phyloP scores from a whole-genome alignment of 2,329 filamentous ascomycete genomes.

The Paramyrothecium sp. region DNA sequence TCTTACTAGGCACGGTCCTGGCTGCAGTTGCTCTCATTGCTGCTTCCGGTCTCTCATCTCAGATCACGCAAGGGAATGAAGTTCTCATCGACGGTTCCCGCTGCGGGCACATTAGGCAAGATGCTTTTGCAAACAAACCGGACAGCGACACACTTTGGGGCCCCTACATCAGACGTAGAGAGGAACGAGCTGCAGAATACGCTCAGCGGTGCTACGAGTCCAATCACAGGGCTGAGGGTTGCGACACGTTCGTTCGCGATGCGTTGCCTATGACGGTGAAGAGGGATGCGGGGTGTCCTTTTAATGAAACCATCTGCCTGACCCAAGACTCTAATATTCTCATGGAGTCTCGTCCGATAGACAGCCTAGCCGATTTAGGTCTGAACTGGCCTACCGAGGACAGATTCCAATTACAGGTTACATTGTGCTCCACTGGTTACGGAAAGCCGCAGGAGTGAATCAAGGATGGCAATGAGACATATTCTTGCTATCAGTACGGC shows the following conservation, averaged over 20 bases:
- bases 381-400: not conserved
- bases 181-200: not conserved
- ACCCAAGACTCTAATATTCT: not conserved
- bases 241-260: not conserved
- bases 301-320: not conserved
- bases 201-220: not conserved
- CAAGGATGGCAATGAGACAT: too few relatives aligned
- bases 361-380: not conserved
- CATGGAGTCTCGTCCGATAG: not conserved
- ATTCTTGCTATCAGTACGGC: too few relatives aligned
- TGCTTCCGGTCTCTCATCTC: not conserved
- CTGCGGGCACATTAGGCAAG: not conserved
- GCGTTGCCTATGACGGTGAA: not conserved
- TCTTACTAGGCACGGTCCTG: not conserved
- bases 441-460: too few relatives aligned
- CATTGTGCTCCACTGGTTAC: not conserved
- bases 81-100: not conserved
- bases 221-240: not conserved
- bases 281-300: not conserved
- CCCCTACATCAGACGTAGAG: not conserved
- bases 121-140: too few relatives aligned
- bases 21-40: not conserved
- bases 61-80: not conserved
- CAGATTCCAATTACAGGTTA: not conserved
- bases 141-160: too few relatives aligned